Base-by-base conservation (phyloP, 441 rosid species). In the Daphne laureola region DNA sequence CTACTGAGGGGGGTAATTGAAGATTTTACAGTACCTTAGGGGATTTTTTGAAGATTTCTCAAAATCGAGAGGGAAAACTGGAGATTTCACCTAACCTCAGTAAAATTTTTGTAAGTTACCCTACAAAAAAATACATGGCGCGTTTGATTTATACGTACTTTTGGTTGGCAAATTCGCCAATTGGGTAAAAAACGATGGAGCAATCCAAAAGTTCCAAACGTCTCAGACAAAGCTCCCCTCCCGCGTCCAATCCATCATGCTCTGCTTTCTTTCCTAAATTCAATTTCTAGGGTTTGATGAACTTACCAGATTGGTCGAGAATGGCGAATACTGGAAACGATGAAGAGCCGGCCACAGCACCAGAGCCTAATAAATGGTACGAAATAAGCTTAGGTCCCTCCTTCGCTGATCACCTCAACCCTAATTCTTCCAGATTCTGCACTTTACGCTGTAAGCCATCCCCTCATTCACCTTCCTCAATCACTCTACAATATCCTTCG, bases 311-410 rank as follows among this genome's bases (percentile, higher is more conserved):
- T 14, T 5, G 2, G 17, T 46, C 12, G 14, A 12, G 51, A 59
- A 59, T 49, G 63, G 49, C 55, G 31, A 59, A 51, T 13, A 59
- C 49, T 66, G 42, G 41, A 65, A 71, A 51, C 21, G 78, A 71
- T 51, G 83, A 74, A 54, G 90, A 82, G 59, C 84, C 86, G 40
- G 68, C 58, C 58, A 74, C 61, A 3, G 77, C 74, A 48, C 87
- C 84, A 3, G 58, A 59, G 53, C 74, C 80, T 14, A 75, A 71
- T 58, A 58, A 56, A 1, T 78, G 84, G 84, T 81, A 78, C 58
- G 64, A 78, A 50, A 53, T 81, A 7, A 64, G 51, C 41, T 64
- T 81, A 57, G 87, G 84, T 5, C 61, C 77, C 31, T 74, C 84
- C 49, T 68, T 78, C 72, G 62, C 47, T 12, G 71, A 70, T 54